Evolutionary conservation across 345 rosid genomes (phyloP), one percentile per base, ranked within the genome.

Genomic region (Syzygium grande): DNA sequence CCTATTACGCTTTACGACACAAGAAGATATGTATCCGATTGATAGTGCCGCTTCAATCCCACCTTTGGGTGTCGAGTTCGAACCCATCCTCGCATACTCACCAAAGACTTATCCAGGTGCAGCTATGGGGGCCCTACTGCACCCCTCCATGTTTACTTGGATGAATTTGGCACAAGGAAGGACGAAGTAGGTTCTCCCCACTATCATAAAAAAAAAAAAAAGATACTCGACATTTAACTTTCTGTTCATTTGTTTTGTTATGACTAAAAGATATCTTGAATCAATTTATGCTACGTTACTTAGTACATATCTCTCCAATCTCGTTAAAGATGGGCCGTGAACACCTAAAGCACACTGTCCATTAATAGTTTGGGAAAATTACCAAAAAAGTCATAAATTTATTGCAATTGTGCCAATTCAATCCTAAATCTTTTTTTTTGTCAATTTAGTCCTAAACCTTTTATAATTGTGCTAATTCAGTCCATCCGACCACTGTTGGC

Each of bases 41-140:
- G 78, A 65, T 65, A 34, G 23, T 30, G 21, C 22, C 3, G 0
- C 38, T 15, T 13, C 22, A 65, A 29, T 29, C 41, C 41, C 78
- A 29, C 1, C 6, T 65, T 29, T 3, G 0, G 1, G 11, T 29
- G 11, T 4, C 5, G 0, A 34, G 11, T 65, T 30, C 0, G 11
- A 3, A 65, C 30, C 43, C 43, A 30, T 65, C 43, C 23, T 15
- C 78, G 4, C 43, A 6, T n/a, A 13, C 19, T 56, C 27, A 56
- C 61, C 27, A 21, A 56, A 59, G 11, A 30, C 78, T 65, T 65
- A 16, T 43, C 43, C 2, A 2, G 10, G 41, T 65, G 23, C 4
- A 16, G 78, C 23, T 29, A 30, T 9, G 4, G 11, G 11, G 22
- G 11, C 7, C 77, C 15, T 15, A 3, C 77, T 29, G 2, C 77